Conservation (phyloP, 306 rosid species). For the Luffa acutangula region DNA sequence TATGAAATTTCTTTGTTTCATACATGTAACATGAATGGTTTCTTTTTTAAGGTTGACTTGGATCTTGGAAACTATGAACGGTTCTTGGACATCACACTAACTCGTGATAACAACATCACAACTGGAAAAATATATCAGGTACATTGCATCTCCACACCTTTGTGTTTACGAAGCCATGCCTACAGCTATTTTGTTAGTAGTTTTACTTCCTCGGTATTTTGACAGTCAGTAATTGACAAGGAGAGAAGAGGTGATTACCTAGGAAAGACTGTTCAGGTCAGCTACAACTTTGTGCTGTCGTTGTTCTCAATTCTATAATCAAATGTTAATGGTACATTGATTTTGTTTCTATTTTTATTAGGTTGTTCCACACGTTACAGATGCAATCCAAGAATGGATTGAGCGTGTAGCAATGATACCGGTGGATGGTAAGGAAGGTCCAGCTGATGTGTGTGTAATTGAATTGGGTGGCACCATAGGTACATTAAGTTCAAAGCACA, state of each 20-base stretch:
- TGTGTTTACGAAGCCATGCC: background rate
- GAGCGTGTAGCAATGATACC: conserved; percentile 31
- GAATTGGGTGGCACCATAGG: conserved; percentile 49
- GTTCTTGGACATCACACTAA: conserved; percentile 73
- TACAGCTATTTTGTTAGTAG: background rate
- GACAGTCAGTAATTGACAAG: conserved; percentile 32
- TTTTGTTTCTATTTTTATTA: background rate
- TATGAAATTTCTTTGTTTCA: background rate
- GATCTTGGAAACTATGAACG: conserved; percentile 98
- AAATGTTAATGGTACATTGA: background rate
- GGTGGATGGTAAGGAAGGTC: conserved; percentile 33
- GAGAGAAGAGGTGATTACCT: conserved; percentile 46
- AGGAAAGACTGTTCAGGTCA: conserved; percentile 49
- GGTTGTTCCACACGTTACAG: conserved; percentile 53
- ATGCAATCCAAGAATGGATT: conserved; percentile 45
- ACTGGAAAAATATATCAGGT: conserved; percentile 97
- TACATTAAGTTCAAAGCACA: background rate
- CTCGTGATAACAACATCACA: conserved; percentile 86
- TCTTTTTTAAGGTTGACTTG: conserved; percentile 68
- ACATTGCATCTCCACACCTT: conserved; percentile 11
- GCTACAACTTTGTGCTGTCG: background rate
- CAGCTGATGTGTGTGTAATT: conserved; percentile 45
- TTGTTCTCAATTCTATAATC: background rate
- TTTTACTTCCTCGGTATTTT: background rate
- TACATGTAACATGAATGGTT: background rate